A percentile compares a stretch with the other conserved stretches of the same genome.
These are phyloP conservation scores for Scedosporium apiospermum DNA, from an alignment of 2,329 filamentous ascomycete species.

Conservation along the genomic window DNA sequence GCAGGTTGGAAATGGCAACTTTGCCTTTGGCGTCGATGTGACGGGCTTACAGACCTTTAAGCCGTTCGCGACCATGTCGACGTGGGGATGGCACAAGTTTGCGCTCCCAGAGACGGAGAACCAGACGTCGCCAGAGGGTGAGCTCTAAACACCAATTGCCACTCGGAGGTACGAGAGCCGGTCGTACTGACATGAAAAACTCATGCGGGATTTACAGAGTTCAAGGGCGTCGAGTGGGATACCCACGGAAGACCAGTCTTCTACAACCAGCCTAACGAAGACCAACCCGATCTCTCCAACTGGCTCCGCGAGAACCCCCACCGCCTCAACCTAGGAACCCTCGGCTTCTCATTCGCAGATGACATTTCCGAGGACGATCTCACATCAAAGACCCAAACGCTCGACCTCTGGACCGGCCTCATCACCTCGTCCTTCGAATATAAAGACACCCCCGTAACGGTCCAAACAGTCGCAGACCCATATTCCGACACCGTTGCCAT, in stretches of 20 bases:
- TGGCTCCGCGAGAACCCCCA: constrained; percentile 44
- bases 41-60: constrained; percentile 37
- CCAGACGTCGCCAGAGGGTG: neutral
- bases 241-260: constrained; percentile 27
- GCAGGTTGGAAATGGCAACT: constrained; percentile 39
- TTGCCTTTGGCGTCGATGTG: constrained; percentile 36
- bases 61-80: constrained; percentile 35
- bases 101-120: constrained; percentile 26
- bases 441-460: constrained; percentile 19
- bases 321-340: constrained; percentile 31
- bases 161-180: neutral
- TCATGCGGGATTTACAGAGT: constrained; percentile 14
- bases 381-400: constrained; percentile 19
- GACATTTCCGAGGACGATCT: constrained; percentile 14
- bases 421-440: constrained; percentile 28
- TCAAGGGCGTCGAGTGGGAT: constrained; percentile 19
- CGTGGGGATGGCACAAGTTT: constrained; percentile 41
- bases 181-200: neutral
- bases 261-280: constrained; percentile 26
- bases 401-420: constrained; percentile 27
- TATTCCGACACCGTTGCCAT: constrained; percentile 27
- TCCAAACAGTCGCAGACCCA: constrained; percentile 27
- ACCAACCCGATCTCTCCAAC: constrained; percentile 29
- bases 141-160: neutral
- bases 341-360: constrained; percentile 27